Base-by-base conservation (phyloP, 2,329 filamentous ascomycete species). In the Amylocarpus encephaloides region DNA sequence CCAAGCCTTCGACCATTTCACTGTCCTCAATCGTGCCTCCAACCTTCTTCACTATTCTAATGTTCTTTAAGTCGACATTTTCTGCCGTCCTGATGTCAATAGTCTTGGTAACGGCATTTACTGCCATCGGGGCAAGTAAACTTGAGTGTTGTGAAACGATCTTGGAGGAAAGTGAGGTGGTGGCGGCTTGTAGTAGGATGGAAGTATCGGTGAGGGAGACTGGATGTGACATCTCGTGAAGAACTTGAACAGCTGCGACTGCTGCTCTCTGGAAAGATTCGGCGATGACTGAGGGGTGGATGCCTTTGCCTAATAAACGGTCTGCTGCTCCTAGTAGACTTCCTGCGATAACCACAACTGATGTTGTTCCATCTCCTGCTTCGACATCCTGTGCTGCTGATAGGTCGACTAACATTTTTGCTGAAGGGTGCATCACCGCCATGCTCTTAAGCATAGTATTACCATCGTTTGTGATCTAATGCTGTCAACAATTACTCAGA, bases 381-480 rank as follows among this genome's bases (percentile, higher is more conserved):
- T 98, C 93, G 54, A 98, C 90, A 75, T 98, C 93, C 71, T 98
- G 93, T 59, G 93, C 93, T 60, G 93, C 88, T 64, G 92, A 94
- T 56, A 98, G 80, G 70, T 98, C 91, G 65, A 98, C 93, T 61
- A 98, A 79, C 93, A 98, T 98, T 76, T 95, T 96, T 46, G 93
- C 93, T 43, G 94, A 95, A n/a, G 93, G 93, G 68, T 98, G 93
- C 86, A 98, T 90, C 60, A 98, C 93, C 59, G 88, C 87, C 93
- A 98, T 97, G 76, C 92, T 92, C 75, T 88, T 95, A 67, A 98
- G 75, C 92, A 98, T 98, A 51, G 93, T 98, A 75, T 94, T 95
- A 70, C 93, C 93, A 73, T 98, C 93, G 77, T 98, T 98, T 66
- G 93, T 98, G 74, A 98, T 98, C 70, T 50, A 18, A 35, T 16